A percentile compares a stretch with the other conserved stretches of the same genome.
These are phyloP conservation scores for Saccharomycopsis phalli DNA, from an alignment of 1,139 yeast species.

Conservation along the genomic window DNA sequence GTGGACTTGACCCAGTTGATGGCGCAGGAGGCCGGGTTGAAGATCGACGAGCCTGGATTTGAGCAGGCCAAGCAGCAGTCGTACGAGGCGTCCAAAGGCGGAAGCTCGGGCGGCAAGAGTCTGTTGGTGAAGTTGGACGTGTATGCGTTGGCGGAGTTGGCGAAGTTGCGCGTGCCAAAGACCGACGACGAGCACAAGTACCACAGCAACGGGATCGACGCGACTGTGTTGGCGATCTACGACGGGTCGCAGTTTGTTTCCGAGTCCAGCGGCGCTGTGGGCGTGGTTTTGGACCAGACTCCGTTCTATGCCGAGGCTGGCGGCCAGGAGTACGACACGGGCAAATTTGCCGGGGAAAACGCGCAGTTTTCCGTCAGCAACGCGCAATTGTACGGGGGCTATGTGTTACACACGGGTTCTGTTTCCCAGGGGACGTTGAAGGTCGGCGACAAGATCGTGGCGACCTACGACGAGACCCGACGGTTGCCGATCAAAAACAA, in stretches of 20 bases:
- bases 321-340: slow-evolving; percentile 97
- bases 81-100: slow-evolving; percentile 91
- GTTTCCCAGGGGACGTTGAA: slow-evolving; percentile 66
- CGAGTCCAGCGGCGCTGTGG: slow-evolving; percentile 42
- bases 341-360: slow-evolving; percentile 66
- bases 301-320: slow-evolving; percentile 98
- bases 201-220: slow-evolving; percentile 52
- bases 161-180: slow-evolving; percentile 52
- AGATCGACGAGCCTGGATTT: slow-evolving; percentile 84
- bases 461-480: slow-evolving; percentile 85
- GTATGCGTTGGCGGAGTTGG: slow-evolving; percentile 68
- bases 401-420: slow-evolving; percentile 88
- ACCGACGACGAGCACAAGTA: slow-evolving; percentile 79
- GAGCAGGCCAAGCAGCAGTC: slow-evolving; percentile 84
- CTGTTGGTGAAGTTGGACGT: slow-evolving; percentile 75
- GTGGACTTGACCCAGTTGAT: slow-evolving; percentile 93
- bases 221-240: slow-evolving; percentile 63
- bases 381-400: slow-evolving; percentile 90
- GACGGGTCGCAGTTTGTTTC: slow-evolving; percentile 53
- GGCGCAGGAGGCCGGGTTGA: slow-evolving; percentile 98
- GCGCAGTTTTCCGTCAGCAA: slow-evolving; percentile 85
- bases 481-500: slow-evolving; percentile 96
- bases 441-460: slow-evolving; percentile 65
- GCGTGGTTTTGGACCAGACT: slow-evolving; percentile 77
- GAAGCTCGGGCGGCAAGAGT: slow-evolving; percentile 55